Base-by-base conservation (phyloP, 345 rosid species). In the Brassica napus region DNA sequence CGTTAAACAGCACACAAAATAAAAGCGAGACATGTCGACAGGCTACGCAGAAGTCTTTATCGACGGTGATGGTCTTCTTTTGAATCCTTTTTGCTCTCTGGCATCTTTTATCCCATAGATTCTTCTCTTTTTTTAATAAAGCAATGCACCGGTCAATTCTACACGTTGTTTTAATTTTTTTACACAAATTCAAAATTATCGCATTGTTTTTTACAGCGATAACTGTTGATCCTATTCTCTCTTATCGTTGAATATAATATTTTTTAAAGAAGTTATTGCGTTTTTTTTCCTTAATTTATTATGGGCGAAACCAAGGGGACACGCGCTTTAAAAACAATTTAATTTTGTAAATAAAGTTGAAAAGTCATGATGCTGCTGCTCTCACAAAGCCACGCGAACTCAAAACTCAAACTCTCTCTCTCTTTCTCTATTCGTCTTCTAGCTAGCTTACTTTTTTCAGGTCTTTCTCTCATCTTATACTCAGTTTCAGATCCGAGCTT, bases 391-490 rank as follows among this genome's bases (percentile, higher is more conserved):
- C 60, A 54, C 24, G 60, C 60, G 24, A 54, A 16, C 60, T 54
- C 60, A 54, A 54, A 54, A 16, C 60, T 54, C 60, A 54, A 54
- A 15, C 60, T 54, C 57, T n/a, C 24, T 15, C 60, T 54, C 24
- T 52, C 57, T 44, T 1, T 49, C 57, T 52, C 8, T 52, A 5
- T 49, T 52, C 21, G 57, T 52, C 57, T 54, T 54, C 24, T 54
- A 54, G 60, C 60, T 54, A 54, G 60, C 60, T 52, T n/a, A n/a
- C 57, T 52, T 52, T 52, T 47, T 52, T 52, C 57, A 52, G 57
- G 57, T 52, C 57, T 52, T 52, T 16, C 24, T 54, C 60, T 54
- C 60, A 6, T 54, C 24, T 54, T 54, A 2, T 15, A 16, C 2
- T 54, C 60, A 16, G 23, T 16, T 15, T 54, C 59, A 54, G 23